phyloP scores from a whole-genome alignment of 2,329 filamentous ascomycete species.

The Colletotrichum falcatum region DNA sequence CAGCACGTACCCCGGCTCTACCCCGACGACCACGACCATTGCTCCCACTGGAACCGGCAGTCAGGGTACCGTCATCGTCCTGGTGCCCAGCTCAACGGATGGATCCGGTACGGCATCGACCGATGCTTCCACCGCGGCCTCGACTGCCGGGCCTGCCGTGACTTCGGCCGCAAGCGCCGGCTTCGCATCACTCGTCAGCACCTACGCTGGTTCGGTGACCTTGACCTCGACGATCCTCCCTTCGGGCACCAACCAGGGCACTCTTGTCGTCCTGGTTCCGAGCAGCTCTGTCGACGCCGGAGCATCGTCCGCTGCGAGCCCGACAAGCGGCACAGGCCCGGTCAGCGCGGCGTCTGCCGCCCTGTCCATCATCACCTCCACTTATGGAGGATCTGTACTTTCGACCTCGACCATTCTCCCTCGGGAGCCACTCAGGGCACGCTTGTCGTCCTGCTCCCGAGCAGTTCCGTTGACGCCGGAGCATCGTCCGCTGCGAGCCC shows the following conservation, averaged over 20 bases:
- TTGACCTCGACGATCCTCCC: slow-evolving; percentile 27
- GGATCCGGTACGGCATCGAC: neutral
- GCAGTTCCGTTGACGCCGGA: neutral
- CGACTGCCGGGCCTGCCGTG: too few species aligned
- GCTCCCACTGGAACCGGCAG: slow-evolving; percentile 12
- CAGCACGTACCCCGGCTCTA: slow-evolving; percentile 24
- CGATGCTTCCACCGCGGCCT: neutral
- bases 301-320: neutral
- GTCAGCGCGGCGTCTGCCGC: neutral
- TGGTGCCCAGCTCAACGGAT: slow-evolving; percentile 26
- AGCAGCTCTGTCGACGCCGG: slow-evolving; percentile 4
- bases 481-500: neutral
- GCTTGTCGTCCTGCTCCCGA: slow-evolving; percentile 27
- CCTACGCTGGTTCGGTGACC: slow-evolving; percentile 11
- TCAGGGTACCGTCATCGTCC: slow-evolving; percentile 14
- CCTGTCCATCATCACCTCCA: slow-evolving; percentile 13
- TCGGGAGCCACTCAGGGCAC: slow-evolving; percentile 13
- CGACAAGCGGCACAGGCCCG: neutral
- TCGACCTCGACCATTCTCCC: slow-evolving; percentile 26
- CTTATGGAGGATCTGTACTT: slow-evolving; percentile 8
- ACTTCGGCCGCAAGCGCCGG: neutral
- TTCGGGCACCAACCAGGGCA: slow-evolving; percentile 1
- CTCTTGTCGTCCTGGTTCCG: slow-evolving; percentile 28
- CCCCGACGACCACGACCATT: slow-evolving; percentile 26
- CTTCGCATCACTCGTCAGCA: slow-evolving; percentile 26